Conservation (phyloP, 768 basidiomycete genomes). For the Pisolithus albus region DNA sequence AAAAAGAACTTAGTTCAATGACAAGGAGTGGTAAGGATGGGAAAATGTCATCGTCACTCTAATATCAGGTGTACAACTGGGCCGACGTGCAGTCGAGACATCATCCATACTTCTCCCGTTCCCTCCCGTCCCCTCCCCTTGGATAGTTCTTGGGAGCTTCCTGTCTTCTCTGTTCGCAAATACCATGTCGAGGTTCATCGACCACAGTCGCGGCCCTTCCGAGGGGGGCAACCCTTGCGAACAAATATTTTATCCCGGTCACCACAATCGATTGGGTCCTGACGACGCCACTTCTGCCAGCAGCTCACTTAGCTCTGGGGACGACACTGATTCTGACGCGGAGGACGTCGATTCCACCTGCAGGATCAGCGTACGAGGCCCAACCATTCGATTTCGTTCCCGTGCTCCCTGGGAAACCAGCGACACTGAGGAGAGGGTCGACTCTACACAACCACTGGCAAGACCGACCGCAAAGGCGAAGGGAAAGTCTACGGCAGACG, state of each 20-base stretch:
- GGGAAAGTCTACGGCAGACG: slow-evolving; percentile 28
- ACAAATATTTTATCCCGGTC: slow-evolving; percentile 30
- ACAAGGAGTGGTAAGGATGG: no score
- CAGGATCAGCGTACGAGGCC: slow-evolving; percentile 70
- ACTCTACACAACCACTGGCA: slow-evolving; percentile 32
- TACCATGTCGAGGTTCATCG: no score
- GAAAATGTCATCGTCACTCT: no score
- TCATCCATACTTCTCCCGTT: no score
- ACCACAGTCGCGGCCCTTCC: no score
- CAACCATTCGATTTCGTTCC: slow-evolving; percentile 76
- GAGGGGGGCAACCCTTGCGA: slow-evolving; percentile 13
- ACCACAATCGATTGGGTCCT: slow-evolving; percentile 46
- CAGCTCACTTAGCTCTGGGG: slow-evolving; percentile 26
- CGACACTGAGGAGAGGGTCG: slow-evolving; percentile 40
- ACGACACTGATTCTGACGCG: slow-evolving; percentile 30
- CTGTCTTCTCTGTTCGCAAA: no score
- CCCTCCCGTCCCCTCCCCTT: no score
- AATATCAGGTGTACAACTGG: no score
- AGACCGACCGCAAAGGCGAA: slow-evolving; percentile 25
- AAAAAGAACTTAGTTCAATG: no score
- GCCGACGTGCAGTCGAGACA: no score
- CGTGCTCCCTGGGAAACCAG: slow-evolving; percentile 78
- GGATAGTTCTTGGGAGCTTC: no score
- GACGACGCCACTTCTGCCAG: slow-evolving; percentile 38
- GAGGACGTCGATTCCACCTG: slow-evolving; percentile 39